A percentile compares a stretch with the other conserved stretches of the same genome.
phyloP scores from a whole-genome alignment of 352 stramenopile species.

The Thalassiosira livingstoniorum region DNA sequence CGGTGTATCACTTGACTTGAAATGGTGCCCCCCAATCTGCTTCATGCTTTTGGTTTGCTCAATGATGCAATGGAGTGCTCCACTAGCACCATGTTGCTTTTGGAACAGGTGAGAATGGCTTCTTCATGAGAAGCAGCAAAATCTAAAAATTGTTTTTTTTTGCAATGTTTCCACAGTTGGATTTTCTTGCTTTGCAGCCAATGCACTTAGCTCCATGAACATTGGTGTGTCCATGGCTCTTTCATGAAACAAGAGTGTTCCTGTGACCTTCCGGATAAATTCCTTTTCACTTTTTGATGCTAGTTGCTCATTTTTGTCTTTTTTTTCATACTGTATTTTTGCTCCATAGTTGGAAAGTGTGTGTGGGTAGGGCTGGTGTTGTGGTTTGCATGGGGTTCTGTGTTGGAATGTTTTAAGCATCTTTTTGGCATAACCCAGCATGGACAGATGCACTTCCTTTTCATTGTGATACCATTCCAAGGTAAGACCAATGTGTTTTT shows the following conservation, averaged over 20 bases:
- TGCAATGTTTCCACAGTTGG: not conserved
- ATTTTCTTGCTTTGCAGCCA: conserved; percentile 4
- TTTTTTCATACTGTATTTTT: conserved; percentile 3
- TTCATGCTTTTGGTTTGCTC: conserved; percentile 7
- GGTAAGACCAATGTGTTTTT: conserved; percentile 42
- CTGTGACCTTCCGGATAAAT: conserved; percentile 10
- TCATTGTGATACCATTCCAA: conserved; percentile 60
- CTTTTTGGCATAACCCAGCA: conserved; percentile 33
- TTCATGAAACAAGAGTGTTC: conserved; percentile 19
- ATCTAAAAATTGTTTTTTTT: conserved; percentile 24
- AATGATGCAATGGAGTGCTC: no score
- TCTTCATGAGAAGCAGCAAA: conserved; percentile 16
- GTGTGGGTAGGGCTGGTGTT: conserved; percentile 7
- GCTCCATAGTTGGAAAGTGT: not conserved
- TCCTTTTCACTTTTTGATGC: not conserved
- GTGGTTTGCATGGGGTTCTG: not conserved
- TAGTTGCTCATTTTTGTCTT: not conserved
- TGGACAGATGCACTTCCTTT: conserved; percentile 37
- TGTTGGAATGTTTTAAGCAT: conserved; percentile 17
- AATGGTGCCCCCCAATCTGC: not conserved
- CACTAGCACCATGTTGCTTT: conserved; percentile 13
- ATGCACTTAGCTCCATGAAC: not conserved
- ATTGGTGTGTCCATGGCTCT: conserved; percentile 8
- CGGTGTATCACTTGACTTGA: no score
- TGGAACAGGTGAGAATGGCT: conserved; percentile 11